Conservation (phyloP, 345 rosid species). For the Corymbia maculata region DNA sequence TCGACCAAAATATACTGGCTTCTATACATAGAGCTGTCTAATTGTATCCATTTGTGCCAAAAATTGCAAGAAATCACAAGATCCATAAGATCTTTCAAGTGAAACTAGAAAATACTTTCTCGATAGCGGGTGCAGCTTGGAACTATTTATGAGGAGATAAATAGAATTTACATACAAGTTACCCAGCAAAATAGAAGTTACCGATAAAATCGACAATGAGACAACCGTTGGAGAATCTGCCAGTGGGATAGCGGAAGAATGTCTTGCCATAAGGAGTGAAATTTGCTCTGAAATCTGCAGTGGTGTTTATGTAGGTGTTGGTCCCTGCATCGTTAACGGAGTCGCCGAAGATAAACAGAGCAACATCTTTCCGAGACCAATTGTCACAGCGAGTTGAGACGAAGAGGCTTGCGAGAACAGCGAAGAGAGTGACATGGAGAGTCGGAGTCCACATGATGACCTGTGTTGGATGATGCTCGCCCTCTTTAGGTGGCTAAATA, state of each 20-base stretch:
- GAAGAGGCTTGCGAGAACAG: neutral
- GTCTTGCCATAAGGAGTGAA: slow-evolving; percentile 32
- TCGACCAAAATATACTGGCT: too few species aligned
- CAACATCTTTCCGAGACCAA: neutral
- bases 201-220: slow-evolving; percentile 40
- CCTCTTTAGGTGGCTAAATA: neutral
- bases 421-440: neutral
- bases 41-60: too few species aligned
- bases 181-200: neutral
- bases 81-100: neutral
- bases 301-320: slow-evolving; percentile 28
- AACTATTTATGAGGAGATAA: neutral
- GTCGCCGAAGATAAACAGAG: slow-evolving; percentile 37
- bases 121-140: neutral
- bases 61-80: too few species aligned
- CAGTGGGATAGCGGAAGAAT: slow-evolving; percentile 29
- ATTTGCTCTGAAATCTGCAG: slow-evolving; percentile 7
- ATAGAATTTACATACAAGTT: neutral
- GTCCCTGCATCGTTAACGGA: slow-evolving; percentile 38
- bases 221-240: slow-evolving; percentile 37
- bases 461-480: neutral
- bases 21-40: too few species aligned
- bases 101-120: neutral
- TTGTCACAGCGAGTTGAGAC: neutral
- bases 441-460: neutral